Evolutionary conservation across 2,329 filamentous ascomycete species (phyloP).

Genomic region (Ophiocordyceps camponoti-rufipedis): DNA sequence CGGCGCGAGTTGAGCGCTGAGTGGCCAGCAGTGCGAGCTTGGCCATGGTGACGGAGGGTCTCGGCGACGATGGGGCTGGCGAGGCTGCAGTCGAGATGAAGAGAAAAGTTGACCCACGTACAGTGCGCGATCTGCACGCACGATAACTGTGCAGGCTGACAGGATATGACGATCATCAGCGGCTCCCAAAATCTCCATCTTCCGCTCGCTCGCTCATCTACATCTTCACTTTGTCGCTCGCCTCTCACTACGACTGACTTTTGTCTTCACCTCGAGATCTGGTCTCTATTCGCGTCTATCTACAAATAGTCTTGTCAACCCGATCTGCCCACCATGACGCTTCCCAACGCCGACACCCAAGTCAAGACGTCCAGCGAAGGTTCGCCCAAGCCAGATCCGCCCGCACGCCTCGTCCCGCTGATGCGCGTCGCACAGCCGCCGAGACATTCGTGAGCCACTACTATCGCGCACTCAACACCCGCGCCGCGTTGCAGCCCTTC

Average conservation of each 20-base stretch:
- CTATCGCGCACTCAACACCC: constrained; percentile 54
- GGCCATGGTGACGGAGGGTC: neutral
- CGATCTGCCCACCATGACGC: constrained; percentile 10
- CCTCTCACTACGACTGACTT: too few relatives aligned
- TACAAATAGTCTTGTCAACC: too few relatives aligned
- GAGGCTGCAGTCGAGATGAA: neutral
- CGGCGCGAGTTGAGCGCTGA: neutral
- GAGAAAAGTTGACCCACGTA: neutral
- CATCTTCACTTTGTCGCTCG: too few relatives aligned
- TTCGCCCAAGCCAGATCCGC: constrained; percentile 5
- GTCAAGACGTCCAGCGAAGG: constrained; percentile 29
- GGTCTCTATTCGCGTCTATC: too few relatives aligned
- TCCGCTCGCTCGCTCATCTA: neutral
- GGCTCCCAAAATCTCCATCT: neutral
- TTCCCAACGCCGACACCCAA: constrained; percentile 22
- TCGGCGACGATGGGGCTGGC: neutral
- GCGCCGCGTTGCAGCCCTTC: constrained; percentile 44
- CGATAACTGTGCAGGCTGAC: neutral
- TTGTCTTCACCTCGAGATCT: too few relatives aligned
- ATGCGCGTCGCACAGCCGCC: constrained; percentile 33
- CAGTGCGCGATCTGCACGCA: neutral
- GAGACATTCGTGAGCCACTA: constrained; percentile 55
- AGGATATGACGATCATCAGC: neutral
- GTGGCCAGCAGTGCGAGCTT: neutral
- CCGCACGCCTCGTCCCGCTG: constrained; percentile 1